Conservation (phyloP, 495 filamentous ascomycete species). For the Letharia lupina region DNA sequence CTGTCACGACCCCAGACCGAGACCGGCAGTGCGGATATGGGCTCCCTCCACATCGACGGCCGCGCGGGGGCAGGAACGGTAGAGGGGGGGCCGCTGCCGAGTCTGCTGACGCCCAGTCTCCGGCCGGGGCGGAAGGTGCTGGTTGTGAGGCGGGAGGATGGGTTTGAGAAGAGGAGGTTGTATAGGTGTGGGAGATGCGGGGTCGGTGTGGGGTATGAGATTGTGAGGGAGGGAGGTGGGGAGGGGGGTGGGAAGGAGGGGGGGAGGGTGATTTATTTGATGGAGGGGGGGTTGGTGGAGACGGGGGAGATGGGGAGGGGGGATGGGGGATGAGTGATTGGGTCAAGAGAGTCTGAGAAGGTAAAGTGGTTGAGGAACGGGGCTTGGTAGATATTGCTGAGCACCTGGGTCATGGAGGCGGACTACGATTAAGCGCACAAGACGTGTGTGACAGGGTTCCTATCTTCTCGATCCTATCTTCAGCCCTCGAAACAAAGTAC, state of each 20-base stretch:
- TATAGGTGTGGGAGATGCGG: slow-evolving; percentile 56
- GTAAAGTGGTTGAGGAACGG: slow-evolving; percentile 20
- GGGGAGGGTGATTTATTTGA: slow-evolving; percentile 48
- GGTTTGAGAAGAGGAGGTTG: slow-evolving; percentile 62
- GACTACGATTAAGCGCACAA: not conserved
- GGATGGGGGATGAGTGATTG: slow-evolving; percentile 16
- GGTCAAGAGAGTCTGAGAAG: slow-evolving; percentile 25
- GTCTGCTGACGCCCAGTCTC: slow-evolving; percentile 18
- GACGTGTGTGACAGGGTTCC: not conserved
- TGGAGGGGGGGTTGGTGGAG: slow-evolving; percentile 47
- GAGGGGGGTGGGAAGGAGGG: slow-evolving; percentile 2
- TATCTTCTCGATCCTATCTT: not conserved
- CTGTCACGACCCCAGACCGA: slow-evolving; percentile 9
- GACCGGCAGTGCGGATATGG: slow-evolving; percentile 1
- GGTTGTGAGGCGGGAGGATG: slow-evolving; percentile 54
- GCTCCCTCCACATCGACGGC: slow-evolving; percentile 11
- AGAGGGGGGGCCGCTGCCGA: slow-evolving; percentile 4
- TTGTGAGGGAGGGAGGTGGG: slow-evolving; percentile 25
- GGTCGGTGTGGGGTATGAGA: slow-evolving; percentile 53
- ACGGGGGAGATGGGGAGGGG: slow-evolving; percentile 36
- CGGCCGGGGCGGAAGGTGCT: slow-evolving; percentile 39
- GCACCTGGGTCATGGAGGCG: not conserved
- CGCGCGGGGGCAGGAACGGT: not conserved
- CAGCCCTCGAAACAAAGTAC: not conserved
- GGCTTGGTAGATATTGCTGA: not conserved